Percentiles rank a stretch among this genome's conserved stretches.
Conservation (phyloP, 768 basidiomycete species). For the Lentinula sp. region DNA sequence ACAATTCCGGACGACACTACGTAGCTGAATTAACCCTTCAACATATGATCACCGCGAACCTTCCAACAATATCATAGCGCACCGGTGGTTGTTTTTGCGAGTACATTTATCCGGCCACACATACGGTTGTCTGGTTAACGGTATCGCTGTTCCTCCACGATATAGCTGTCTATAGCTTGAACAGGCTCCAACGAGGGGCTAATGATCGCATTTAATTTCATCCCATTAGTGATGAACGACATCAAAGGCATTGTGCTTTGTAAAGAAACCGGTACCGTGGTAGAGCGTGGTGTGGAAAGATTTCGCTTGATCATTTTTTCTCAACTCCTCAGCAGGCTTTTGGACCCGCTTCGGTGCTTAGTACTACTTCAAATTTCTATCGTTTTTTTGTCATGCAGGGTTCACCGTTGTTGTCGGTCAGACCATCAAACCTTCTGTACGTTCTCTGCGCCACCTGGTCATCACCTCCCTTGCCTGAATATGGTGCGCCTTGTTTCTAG, state of each 20-base stretch:
- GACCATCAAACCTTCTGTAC: background rate
- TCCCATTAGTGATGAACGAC: background rate
- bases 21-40: background rate
- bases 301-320: background rate
- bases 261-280: background rate
- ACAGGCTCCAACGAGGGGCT: background rate
- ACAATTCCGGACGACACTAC: background rate
- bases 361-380: too few species aligned
- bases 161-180: background rate
- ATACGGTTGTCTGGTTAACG: background rate
- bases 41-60: background rate
- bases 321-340: background rate
- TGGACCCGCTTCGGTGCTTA: background rate
- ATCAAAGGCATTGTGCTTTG: background rate
- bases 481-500: background rate
- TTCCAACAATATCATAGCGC: background rate
- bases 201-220: background rate
- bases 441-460: background rate
- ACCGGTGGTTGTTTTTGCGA: background rate
- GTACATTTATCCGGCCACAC: background rate
- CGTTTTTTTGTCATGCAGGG: background rate
- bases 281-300: background rate
- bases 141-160: background rate
- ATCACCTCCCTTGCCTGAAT: background rate
- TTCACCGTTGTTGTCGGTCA: background rate